Evolutionary conservation across 345 rosid species (phyloP), one percentile per base, ranked within the genome.

Genomic region (Linum trigynum): DNA sequence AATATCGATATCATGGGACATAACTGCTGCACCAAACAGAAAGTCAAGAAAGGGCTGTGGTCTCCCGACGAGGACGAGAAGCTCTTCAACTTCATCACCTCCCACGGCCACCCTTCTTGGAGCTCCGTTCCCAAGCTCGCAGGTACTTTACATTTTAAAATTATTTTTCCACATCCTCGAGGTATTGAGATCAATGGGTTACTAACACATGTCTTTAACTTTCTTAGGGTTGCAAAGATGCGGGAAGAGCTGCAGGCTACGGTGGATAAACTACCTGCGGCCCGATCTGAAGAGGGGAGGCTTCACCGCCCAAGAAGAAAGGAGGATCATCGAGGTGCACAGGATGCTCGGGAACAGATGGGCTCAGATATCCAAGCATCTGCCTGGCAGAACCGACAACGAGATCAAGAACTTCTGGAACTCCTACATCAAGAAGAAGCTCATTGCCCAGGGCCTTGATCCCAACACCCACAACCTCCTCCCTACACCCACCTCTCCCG

Each of bases 11-110:
- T 23, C 32, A 84, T 80, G 86, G 83, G 80, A 10, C 89, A 84
- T 68, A 79, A 82, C 59, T 84, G 86, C 74, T 84, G 89, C 77
- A 77, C 71, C 71, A 80, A 80, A 67, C 86, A 80, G 82, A 84
- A 82, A 68, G 89, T 84, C 39, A 84, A 82, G 81, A 84, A 84
- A 74, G 89, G 89, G 23, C 17, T 84, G 9, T 84, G 86, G 86
- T 82, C 86, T 71, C 89, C 84, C n/a, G 86, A 84, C 63, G 86
- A 84, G 78, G 89, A 82, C 64, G 86, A 84, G 76, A 84, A 75
- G 71, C 86, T 84, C 7, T 48, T 75, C 68, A 70, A 50, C 58
- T 67, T 67, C 62, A 73, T 84, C 41, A 71, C 82, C 61, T 76
- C 71, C 39, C 80, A 80, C 65, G 89, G 82, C 45, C 84, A 80